Conservation (phyloP, 495 filamentous ascomycete genomes). For the Pseudomonodictys pantanalensis region DNA sequence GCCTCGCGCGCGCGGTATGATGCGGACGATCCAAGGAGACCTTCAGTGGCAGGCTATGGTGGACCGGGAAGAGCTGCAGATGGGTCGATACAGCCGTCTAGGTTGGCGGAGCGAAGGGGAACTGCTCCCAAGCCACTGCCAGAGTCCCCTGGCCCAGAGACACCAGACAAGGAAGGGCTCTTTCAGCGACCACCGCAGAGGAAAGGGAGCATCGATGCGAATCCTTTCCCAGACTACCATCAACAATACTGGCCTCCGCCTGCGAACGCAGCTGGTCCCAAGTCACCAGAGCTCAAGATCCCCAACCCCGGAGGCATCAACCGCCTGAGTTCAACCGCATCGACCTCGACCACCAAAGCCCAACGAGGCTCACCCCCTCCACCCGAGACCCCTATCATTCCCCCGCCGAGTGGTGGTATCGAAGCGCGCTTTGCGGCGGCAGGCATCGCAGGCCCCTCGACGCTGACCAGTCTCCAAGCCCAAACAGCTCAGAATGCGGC, state of each 20-base stretch:
- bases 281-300: slow-evolving; percentile 31
- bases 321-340: slow-evolving; percentile 81
- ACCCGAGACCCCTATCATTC: slow-evolving; percentile 87
- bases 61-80: slow-evolving; percentile 21
- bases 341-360: slow-evolving; percentile 87
- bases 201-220: slow-evolving; percentile 37
- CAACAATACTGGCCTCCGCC: slow-evolving; percentile 68
- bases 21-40: slow-evolving; percentile 41
- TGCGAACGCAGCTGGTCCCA: neutral
- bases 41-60: slow-evolving; percentile 39
- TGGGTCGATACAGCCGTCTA: slow-evolving; percentile 28
- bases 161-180: slow-evolving; percentile 67
- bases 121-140: slow-evolving; percentile 71
- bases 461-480: slow-evolving; percentile 74
- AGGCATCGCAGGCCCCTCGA: slow-evolving; percentile 80
- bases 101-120: slow-evolving; percentile 45
- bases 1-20: slow-evolving; percentile 34
- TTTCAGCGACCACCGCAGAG: slow-evolving; percentile 56
- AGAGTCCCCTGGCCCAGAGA: slow-evolving; percentile 68
- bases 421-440: slow-evolving; percentile 86
- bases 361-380: slow-evolving; percentile 91
- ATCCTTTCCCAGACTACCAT: slow-evolving; percentile 55
- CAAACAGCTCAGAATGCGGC: slow-evolving; percentile 77
- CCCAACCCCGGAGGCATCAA: slow-evolving; percentile 60
- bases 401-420: slow-evolving; percentile 72